Conservation (phyloP, 495 filamentous ascomycete genomes). For the Bathelium albidoporum region DNA sequence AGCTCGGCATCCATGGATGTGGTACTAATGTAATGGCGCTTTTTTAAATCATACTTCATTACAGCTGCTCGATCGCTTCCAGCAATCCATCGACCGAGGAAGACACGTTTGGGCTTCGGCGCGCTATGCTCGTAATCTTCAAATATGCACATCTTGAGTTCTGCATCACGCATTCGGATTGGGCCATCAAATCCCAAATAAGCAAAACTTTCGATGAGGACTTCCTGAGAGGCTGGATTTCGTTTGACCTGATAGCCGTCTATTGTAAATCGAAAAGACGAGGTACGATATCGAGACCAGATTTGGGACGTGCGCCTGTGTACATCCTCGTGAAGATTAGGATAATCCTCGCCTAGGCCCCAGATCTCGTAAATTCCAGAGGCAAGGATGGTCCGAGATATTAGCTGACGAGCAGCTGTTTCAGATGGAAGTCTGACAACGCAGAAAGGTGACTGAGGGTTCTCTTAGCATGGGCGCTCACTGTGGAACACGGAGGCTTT, state of each 20-base stretch:
- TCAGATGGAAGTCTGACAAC: constrained; percentile 59
- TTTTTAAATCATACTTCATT: constrained; percentile 78
- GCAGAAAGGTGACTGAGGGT: constrained; percentile 74
- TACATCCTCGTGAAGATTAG: constrained; percentile 57
- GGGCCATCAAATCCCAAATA: constrained; percentile 69
- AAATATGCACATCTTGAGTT: constrained; percentile 64
- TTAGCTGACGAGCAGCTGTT: constrained; percentile 51
- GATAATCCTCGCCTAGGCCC: constrained; percentile 60
- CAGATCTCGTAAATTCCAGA: constrained; percentile 82
- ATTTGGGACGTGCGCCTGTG: constrained; percentile 43
- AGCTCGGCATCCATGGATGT: constrained; percentile 96
- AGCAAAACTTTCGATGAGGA: constrained; percentile 68
- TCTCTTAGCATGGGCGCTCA: background rate
- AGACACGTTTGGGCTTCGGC: constrained; percentile 49
- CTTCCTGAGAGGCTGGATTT: constrained; percentile 43
- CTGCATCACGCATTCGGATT: constrained; percentile 60
- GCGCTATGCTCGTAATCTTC: constrained; percentile 60
- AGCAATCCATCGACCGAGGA: constrained; percentile 60
- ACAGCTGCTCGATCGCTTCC: constrained; percentile 53
- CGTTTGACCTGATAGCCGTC: constrained; percentile 69
- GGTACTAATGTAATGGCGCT: constrained; percentile 82
- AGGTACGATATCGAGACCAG: constrained; percentile 52
- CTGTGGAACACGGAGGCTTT: background rate
- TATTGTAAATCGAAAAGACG: constrained; percentile 71
- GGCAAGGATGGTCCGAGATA: constrained; percentile 66